These are phyloP conservation scores for Russula sp. DNA, from an alignment of 768 basidiomycete genomes.

Conservation along the genomic window DNA sequence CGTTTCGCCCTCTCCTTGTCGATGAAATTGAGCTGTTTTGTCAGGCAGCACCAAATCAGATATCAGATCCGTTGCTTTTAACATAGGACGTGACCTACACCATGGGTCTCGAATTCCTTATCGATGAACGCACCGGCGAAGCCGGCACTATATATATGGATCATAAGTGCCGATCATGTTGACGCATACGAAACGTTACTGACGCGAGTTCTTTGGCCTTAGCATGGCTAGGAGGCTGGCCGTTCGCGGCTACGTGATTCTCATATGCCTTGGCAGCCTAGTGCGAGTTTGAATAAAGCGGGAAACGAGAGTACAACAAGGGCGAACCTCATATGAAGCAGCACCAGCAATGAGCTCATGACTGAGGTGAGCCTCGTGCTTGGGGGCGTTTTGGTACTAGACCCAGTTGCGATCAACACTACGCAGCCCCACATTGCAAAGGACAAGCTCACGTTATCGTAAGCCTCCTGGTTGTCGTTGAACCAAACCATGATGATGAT, in stretches of 20 bases:
- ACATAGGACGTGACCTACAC: conserved; percentile 36
- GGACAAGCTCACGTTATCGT: background rate
- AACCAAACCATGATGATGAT: conserved; percentile 15
- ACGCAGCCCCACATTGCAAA: background rate
- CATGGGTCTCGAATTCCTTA: conserved; percentile 56
- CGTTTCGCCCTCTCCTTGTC: conserved; percentile 46
- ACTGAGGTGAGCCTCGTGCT: conserved; percentile 52
- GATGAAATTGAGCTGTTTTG: conserved; percentile 43
- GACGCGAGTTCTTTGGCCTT: conserved; percentile 58
- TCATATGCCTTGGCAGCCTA: conserved; percentile 64
- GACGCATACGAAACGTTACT: background rate
- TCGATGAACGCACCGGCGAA: conserved; percentile 53
- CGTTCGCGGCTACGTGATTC: conserved; percentile 49
- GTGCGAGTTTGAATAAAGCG: background rate
- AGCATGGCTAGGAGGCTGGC: conserved; percentile 48
- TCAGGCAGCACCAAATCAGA: background rate
- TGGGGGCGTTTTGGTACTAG: background rate
- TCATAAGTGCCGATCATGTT: conserved; percentile 10
- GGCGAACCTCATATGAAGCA: conserved; percentile 55
- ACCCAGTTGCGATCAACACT: background rate
- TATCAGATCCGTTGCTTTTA: background rate
- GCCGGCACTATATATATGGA: conserved; percentile 47
- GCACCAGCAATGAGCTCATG: conserved; percentile 70
- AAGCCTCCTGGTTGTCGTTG: background rate
- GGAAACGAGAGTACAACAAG: background rate